A percentile compares a stretch with the other conserved stretches of the same genome.
phyloP scores from a whole-genome alignment of 257 asterid species.

The Anisodus tanguticus region DNA sequence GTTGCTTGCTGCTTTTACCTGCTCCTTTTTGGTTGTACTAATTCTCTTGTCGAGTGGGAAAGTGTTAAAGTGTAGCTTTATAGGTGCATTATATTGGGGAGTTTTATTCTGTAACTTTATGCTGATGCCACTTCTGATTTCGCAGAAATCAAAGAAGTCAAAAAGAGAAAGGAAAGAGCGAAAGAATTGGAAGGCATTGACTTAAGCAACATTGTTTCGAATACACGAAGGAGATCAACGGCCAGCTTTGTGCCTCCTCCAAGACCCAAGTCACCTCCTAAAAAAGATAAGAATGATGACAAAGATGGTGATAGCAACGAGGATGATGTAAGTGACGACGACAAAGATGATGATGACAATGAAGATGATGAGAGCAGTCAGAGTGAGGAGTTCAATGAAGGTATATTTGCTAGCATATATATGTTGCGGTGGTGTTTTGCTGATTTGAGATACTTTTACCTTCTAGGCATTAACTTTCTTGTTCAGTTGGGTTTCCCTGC shows the following conservation, averaged over 20 bases:
- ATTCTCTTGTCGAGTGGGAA: not conserved
- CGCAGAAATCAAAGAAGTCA: conserved; percentile 85
- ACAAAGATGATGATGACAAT: conserved; percentile 37
- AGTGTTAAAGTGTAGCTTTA: not conserved
- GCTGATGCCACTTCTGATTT: conserved; percentile 29
- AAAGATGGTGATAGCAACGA: conserved; percentile 37
- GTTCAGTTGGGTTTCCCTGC: conserved; percentile 10
- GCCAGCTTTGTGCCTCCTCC: conserved; percentile 65
- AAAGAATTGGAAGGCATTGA: conserved; percentile 98
- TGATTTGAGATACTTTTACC: conserved; percentile 21
- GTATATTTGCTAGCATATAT: conserved; percentile 44
- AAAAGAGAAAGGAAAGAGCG: conserved; percentile 82
- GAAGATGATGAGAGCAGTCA: conserved; percentile 48
- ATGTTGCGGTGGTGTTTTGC: not conserved
- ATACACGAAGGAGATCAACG: conserved; percentile 88
- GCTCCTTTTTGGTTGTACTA: not conserved
- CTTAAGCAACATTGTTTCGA: conserved; percentile 84
- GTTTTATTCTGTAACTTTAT: not conserved
- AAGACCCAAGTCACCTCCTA: conserved; percentile 45
- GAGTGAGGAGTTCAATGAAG: conserved; percentile 74
- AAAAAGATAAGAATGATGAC: conserved; percentile 45
- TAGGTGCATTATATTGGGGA: conserved; percentile 16
- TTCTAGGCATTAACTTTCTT: not conserved
- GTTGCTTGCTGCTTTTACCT: conserved; percentile 2
- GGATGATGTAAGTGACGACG: conserved; percentile 31